Evolutionary conservation across 176 grass and related monocot genomes (phyloP).

Genomic region (Rhipidocladum racemiflorum): DNA sequence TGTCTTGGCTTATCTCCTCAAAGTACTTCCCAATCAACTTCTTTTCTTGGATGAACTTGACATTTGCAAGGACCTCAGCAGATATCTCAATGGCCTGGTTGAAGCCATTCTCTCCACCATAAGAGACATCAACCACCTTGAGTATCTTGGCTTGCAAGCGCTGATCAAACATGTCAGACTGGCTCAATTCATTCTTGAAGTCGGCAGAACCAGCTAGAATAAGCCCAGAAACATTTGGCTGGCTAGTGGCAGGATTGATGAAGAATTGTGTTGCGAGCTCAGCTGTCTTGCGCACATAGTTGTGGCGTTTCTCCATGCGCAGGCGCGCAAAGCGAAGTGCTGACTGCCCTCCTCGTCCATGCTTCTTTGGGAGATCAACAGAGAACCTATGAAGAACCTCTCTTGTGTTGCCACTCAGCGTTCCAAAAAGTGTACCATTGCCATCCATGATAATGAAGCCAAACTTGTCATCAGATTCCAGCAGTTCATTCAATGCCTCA

Average conservation of each 20-base stretch:
- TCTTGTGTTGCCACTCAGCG: conserved; percentile 39
- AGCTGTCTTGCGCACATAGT: conserved; percentile 38
- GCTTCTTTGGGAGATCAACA: conserved; percentile 53
- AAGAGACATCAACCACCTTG: conserved; percentile 47
- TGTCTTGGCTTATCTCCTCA: conserved; percentile 53
- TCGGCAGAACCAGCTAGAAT: conserved; percentile 50
- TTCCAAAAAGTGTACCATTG: conserved; percentile 42
- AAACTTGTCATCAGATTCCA: conserved; percentile 53
- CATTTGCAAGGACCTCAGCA: conserved; percentile 34
- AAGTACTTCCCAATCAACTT: conserved; percentile 46
- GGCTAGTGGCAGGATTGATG: conserved; percentile 42
- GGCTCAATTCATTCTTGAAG: conserved; percentile 43
- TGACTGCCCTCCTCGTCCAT: conserved; percentile 43
- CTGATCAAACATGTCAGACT: conserved; percentile 49
- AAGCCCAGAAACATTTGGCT: conserved; percentile 47
- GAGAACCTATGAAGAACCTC: conserved; percentile 43
- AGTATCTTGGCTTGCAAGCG: conserved; percentile 35
- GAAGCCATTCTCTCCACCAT: conserved; percentile 47
- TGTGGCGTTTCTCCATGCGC: conserved; percentile 48
- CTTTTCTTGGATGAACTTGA: conserved; percentile 48
- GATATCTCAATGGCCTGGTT: conserved; percentile 50
- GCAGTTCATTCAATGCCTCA: conserved; percentile 37
- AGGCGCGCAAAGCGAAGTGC: conserved; percentile 45
- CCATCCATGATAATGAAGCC: conserved; percentile 48
- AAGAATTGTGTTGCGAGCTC: conserved; percentile 37